These are phyloP conservation scores for Chrysopogon serrulatus DNA, from an alignment of 176 grass and related monocot species.

Conservation along the genomic window DNA sequence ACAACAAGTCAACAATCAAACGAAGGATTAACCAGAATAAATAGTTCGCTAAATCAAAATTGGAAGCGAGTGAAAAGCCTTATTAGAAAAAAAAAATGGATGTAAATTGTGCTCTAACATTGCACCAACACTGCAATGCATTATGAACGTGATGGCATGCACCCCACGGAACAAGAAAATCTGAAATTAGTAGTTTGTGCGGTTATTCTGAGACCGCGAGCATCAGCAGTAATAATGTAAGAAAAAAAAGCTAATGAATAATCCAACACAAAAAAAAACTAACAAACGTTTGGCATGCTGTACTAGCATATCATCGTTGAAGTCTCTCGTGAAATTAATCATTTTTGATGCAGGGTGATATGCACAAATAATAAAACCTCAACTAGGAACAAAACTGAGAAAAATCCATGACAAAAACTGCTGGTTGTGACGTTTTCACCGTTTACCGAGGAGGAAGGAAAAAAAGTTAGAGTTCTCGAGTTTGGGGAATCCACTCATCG, in stretches of 20 bases:
- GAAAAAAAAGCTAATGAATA: no score
- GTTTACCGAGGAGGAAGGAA: no score
- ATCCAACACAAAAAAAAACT: no score
- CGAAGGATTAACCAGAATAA: neutral
- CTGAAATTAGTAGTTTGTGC: neutral
- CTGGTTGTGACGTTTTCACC: no score
- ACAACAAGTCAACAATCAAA: neutral
- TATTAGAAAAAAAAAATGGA: neutral
- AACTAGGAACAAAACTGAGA: no score
- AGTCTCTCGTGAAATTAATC: neutral
- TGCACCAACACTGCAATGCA: neutral
- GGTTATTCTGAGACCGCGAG: neutral
- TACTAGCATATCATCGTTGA: no score
- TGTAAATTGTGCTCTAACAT: neutral
- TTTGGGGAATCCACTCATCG: no score
- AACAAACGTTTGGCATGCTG: neutral
- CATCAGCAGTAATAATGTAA: neutral
- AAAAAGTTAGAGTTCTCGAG: no score
- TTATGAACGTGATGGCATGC: neutral
- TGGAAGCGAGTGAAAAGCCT: conserved; percentile 2
- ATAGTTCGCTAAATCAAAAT: neutral
- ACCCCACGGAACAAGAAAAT: neutral
- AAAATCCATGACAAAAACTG: no score
- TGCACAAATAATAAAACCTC: no score
- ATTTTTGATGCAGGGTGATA: no score